Evolutionary conservation across 345 rosid genomes (phyloP), one percentile per base, ranked within the genome.

Genomic region (Aquilaria sinensis): DNA sequence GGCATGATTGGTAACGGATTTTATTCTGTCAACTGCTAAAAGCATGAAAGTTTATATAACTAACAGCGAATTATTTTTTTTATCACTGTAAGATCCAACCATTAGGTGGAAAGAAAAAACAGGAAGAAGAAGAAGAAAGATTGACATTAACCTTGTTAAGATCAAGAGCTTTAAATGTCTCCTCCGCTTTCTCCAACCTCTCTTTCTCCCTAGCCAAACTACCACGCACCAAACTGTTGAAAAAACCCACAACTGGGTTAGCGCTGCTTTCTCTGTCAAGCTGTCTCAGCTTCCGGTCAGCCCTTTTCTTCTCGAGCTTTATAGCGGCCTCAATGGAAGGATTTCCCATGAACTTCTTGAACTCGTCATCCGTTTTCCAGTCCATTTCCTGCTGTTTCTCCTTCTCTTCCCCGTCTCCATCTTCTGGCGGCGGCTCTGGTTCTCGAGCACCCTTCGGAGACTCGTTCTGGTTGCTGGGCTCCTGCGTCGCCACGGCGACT

Each of bases 281-380:
- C 68, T 93, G 93, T 75, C 83, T 89, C 13, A 93, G 88, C 84
- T 83, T 87, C 73, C 92, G 80, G 56, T 89, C 97, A 15, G 96
- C 92, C 76, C 96, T 83, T 72, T 89, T 87, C 86, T 92, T 92
- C 79, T 92, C 98, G 67, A 92, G 85, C 88, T 89, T 93, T 32
- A 93, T 87, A 0, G 96, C 97, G 0, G 98, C 98, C 77, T 93
- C 98, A 1, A 89, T 87, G 4, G 98, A 87, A 63, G 98, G 98
- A 63, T 81, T 92, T 4, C 98, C 96, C 98, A 93, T 93, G 67
- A 93, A 85, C 64, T 76, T 84, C 87, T 93, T 93, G 80, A 93
- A 93, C 78, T 89, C 98, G 65, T 93, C 97, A 67, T 89, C 96
- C 0, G 80, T 79, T 61, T 93, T 93, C 98, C 98, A 89, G 52